A percentile compares a stretch with the other conserved stretches of the same genome.
These are phyloP conservation scores for Obelidium mucronatum DNA, from an alignment of 192 early-diverging fungal genomes.

Conservation along the genomic window DNA sequence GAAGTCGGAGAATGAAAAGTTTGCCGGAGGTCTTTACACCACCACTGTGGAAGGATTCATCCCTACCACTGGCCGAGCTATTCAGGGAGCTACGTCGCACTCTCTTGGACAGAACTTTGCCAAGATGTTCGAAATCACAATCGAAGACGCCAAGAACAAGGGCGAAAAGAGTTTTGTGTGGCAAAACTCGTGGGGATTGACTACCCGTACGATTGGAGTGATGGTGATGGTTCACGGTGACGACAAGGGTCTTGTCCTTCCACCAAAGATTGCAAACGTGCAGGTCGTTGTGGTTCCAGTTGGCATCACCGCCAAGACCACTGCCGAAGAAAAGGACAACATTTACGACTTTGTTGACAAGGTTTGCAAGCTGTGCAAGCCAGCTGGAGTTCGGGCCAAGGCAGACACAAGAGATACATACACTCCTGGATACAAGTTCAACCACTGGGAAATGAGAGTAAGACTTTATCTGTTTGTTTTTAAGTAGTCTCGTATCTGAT, in stretches of 20 bases:
- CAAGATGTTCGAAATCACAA: constrained; percentile 96
- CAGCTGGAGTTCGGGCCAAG: constrained; percentile 78
- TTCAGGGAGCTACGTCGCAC: constrained; percentile 98
- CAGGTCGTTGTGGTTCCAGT: constrained; percentile 95
- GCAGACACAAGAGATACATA: constrained; percentile 82
- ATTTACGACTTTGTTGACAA: constrained; percentile 76
- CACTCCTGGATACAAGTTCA: constrained; percentile 98
- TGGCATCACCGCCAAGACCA: constrained; percentile 89
- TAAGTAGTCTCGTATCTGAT: background rate
- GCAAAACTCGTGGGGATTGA: constrained; percentile 99
- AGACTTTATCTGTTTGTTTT: background rate
- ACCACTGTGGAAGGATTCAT: constrained; percentile 99
- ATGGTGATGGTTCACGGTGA: constrained; percentile 99
- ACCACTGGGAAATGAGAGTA: constrained; percentile 95
- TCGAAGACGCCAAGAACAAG: constrained; percentile 82
- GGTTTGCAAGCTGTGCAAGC: constrained; percentile 67
- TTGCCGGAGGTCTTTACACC: constrained; percentile 97
- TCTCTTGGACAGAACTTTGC: constrained; percentile 99
- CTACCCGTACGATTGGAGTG: constrained; percentile 97
- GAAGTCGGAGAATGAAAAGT: constrained; percentile 99
- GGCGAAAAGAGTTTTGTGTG: constrained; percentile 82
- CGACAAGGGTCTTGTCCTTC: constrained; percentile 97
- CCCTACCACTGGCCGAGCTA: constrained; percentile 94
- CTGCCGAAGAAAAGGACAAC: constrained; percentile 71
- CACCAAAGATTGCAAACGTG: constrained; percentile 87